Evolutionary conservation across 1,284 basidiomycete genomes (phyloP), one percentile per base, ranked within the genome.

Genomic region (Trichosporon sp.): DNA sequence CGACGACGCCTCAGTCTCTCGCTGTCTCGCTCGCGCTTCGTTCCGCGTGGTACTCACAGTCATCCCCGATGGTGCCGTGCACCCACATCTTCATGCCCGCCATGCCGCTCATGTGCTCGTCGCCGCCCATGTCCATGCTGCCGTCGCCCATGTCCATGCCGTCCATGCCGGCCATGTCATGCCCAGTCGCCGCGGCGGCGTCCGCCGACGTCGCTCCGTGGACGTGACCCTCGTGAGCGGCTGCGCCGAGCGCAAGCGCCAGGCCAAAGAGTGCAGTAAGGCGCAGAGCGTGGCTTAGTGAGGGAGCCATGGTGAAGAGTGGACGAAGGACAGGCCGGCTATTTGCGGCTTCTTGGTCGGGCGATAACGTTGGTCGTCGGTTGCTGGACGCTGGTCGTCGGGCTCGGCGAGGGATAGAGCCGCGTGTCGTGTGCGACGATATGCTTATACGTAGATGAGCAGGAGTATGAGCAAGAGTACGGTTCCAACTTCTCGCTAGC

Each of bases 191-290:
- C 7, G 47, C 47, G 2, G 47, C 47, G 8, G 47, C 47, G 4
- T 15, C 47, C 7, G 47, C 56, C 3, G 56, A 60, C 18, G 53
- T 11, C 25, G 27, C 70, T 47, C 69, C 68, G 47, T 76, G 73
- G 27, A 73, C 73, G 64, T 74, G 73, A 29, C 73, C 73, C 2
- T 83, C 68, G 86, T 89, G 66, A 5, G 74, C 78, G 81, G 86
- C 71, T 84, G 88, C 68, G 3, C 84, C 81, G 1, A 94, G 85
- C 7, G 94, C 77, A 38, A 93, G 23, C 21, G 18, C 18, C 29
- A 31, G 18, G 29, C 27, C 56, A 29, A 60, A 29, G 56, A 60
- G 56, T 3, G 56, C 15, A 9, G 18, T 12, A 6, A 60, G 27
- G 15, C 27, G 27, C 21, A 60, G 29, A 5, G 29, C 15, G 15